Conservation (phyloP, 2,329 filamentous ascomycete genomes). For the Chaetothyriales sp. region DNA sequence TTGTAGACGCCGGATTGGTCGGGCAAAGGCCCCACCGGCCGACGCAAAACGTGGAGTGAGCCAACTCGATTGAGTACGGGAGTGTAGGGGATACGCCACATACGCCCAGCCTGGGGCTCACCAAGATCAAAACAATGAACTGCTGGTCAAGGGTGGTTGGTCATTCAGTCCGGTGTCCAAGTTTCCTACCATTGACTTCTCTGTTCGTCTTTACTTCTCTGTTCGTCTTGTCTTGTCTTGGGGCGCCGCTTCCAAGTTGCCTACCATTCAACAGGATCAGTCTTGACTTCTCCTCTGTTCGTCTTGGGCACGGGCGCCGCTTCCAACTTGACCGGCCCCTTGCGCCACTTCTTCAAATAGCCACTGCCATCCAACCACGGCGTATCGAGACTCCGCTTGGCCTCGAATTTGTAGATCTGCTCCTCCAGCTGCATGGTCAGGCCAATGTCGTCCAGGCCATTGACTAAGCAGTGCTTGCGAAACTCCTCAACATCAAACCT, state of each 20-base stretch:
- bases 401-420: constrained; percentile 75
- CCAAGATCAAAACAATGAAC: no score
- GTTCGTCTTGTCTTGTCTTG: no score
- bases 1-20: not conserved
- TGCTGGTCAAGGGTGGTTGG: not conserved
- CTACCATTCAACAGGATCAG: constrained; percentile 85
- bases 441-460: constrained; percentile 91
- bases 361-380: constrained; percentile 84
- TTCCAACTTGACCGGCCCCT: constrained; percentile 48
- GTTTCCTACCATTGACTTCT: no score
- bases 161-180: not conserved
- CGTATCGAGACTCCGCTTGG: constrained; percentile 58
- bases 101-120: no score
- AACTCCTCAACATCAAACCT: constrained; percentile 84
- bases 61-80: no score
- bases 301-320: constrained; percentile 68
- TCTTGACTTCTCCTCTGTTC: constrained; percentile 71
- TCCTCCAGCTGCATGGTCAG: constrained; percentile 84
- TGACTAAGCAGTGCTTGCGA: constrained; percentile 83
- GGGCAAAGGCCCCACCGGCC: not conserved
- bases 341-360: constrained; percentile 50
- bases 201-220: no score
- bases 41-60: no score
- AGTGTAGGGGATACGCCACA: no score
- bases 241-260: no score